Base-by-base conservation (phyloP, 495 filamentous ascomycete species). In the Friedmanniomyces endolithicus region DNA sequence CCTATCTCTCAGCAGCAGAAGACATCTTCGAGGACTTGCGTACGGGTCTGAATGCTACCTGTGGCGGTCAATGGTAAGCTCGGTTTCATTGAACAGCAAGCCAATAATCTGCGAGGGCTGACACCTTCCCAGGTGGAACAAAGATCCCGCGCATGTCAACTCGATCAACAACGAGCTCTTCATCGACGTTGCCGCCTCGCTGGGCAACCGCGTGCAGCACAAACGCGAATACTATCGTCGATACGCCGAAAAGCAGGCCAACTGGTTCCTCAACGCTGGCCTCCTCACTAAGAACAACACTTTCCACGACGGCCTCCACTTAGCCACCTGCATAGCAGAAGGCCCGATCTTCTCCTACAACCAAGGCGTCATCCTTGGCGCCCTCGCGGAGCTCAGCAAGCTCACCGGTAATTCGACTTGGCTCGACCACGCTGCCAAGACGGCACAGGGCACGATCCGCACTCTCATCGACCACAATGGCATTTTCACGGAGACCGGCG, bases 131-230 rank as follows among this genome's bases (percentile, higher is more conserved):
- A 31, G 27, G 27, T 88, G 84, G 84, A 78, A 78, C 62, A 81
- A 83, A 55, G 66, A 71, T 0, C 70, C 74, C 24, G 64, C 65
- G 0, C 81, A 84, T 60, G 78, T 79, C 35, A 85, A 82, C 60
- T 81, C 86, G 12, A 87, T 89, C 58, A 78, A 80, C 49, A 90
- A 88, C 66, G 85, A 87, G 64, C 75, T 88, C 8, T 88, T 81
- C 64, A 72, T 90, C 22, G 74, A 70, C 19, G 75, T 85, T 1
- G 85, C 82, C 4, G 82, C 86, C 11, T 78, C 82, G 31, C 78
- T 90, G n/a, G 83, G 83, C 27, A 86, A 85, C 64, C 78, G 85
- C 12, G 72, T 80, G 0, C 37, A 40, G 0, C 54, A 68, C 22
- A 61, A 58, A 17, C 78, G 75, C 58, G 55, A 66, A 6, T 69